These are phyloP conservation scores for Bryoglossum gracile DNA, from an alignment of 495 filamentous ascomycete genomes.

Conservation along the genomic window DNA sequence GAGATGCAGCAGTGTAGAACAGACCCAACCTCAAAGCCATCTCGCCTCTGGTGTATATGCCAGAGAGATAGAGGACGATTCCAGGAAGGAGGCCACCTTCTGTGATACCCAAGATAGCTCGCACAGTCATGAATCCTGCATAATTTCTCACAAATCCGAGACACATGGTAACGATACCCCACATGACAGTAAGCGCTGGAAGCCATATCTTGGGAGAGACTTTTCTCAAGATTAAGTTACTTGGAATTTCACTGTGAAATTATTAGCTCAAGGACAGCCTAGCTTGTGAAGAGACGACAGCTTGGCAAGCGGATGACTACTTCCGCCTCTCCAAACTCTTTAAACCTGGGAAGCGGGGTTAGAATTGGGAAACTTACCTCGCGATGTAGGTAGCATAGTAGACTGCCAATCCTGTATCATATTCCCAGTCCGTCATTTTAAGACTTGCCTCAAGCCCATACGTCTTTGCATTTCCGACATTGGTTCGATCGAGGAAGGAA, in stretches of 20 bases:
- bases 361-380: conserved; percentile 17
- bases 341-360: too few relatives aligned
- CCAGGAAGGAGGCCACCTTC: conserved; percentile 86
- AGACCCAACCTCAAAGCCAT: conserved; percentile 50
- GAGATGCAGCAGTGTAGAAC: conserved; percentile 49
- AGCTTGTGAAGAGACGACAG: conserved; percentile 27
- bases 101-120: conserved; percentile 76
- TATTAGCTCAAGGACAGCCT: background rate
- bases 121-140: conserved; percentile 69
- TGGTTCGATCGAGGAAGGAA: conserved; percentile 76
- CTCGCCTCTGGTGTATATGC: conserved; percentile 53
- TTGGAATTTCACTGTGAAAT: conserved; percentile 50
- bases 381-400: conserved; percentile 51
- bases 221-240: conserved; percentile 58
- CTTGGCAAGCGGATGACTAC: too few relatives aligned
- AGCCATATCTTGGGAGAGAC: conserved; percentile 56
- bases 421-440: conserved; percentile 58
- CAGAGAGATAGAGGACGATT: conserved; percentile 51
- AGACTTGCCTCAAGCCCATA: conserved; percentile 60
- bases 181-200: conserved; percentile 43
- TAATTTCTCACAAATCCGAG: conserved; percentile 68
- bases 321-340: too few relatives aligned
- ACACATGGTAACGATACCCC: conserved; percentile 73
- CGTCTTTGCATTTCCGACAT: conserved; percentile 85
- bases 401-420: conserved; percentile 49